Evolutionary conservation across 257 asterid genomes (phyloP).

Genomic region (Solanum clarkiae): DNA sequence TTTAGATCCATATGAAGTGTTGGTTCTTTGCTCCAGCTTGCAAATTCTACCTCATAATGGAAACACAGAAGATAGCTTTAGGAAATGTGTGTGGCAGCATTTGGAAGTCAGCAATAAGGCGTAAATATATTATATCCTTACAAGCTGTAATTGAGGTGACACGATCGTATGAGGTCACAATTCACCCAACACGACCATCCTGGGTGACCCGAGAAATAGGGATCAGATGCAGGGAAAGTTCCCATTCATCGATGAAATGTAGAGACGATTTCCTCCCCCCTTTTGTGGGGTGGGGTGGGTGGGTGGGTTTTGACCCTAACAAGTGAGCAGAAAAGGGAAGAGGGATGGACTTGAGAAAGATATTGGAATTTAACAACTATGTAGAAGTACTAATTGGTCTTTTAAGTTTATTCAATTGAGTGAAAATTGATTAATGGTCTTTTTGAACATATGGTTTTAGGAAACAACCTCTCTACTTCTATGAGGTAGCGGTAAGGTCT

Average conservation of each 20-base stretch:
- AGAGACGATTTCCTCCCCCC: neutral
- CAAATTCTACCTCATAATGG: slow-evolving; percentile 36
- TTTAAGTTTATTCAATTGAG: no score
- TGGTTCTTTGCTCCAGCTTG: slow-evolving; percentile 62
- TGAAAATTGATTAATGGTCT: no score
- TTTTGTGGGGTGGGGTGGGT: neutral
- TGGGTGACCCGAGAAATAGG: neutral
- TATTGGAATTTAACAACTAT: neutral
- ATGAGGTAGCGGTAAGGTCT: no score
- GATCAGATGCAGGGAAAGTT: neutral
- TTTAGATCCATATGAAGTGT: slow-evolving; percentile 39
- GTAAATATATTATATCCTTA: neutral
- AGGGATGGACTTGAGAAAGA: neutral
- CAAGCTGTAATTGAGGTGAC: neutral
- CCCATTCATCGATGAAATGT: neutral
- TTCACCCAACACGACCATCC: neutral
- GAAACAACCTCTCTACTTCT: no score
- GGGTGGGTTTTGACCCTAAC: neutral
- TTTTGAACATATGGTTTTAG: no score
- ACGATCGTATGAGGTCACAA: neutral
- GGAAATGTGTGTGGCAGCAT: slow-evolving; percentile 24
- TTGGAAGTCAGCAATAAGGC: neutral
- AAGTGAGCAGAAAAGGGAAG: neutral
- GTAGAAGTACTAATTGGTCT: neutral
- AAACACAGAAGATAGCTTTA: slow-evolving; percentile 43